Percentiles rank a stretch among this genome's conserved stretches.
Conservation (phyloP, 2,329 filamentous ascomycete genomes). For the Chrysosporium keratinophilum region DNA sequence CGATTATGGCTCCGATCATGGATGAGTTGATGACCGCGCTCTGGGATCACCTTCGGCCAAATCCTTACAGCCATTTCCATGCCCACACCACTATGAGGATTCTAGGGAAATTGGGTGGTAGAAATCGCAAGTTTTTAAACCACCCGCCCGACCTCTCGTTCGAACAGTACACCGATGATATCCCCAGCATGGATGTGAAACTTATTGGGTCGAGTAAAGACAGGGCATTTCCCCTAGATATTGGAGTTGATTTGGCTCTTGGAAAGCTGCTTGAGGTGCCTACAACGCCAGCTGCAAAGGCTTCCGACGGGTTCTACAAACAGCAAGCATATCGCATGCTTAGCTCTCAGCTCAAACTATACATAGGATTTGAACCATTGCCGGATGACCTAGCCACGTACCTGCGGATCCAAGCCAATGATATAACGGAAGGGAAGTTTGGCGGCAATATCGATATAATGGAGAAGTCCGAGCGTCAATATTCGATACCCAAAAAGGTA, state of each 20-base stretch:
- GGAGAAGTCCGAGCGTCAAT: slow-evolving; percentile 64
- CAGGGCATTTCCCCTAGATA: slow-evolving; percentile 71
- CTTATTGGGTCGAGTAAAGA: slow-evolving; percentile 84
- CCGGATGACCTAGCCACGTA: slow-evolving; percentile 81
- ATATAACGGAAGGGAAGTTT: slow-evolving; percentile 62
- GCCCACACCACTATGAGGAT: slow-evolving; percentile 97
- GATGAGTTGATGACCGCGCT: slow-evolving; percentile 96
- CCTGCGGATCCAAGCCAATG: slow-evolving; percentile 79
- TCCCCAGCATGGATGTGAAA: slow-evolving; percentile 75
- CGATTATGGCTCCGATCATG: slow-evolving; percentile 98
- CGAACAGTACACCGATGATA: slow-evolving; percentile 76
- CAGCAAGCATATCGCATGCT: slow-evolving; percentile 83
- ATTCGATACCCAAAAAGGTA: slow-evolving; percentile 77
- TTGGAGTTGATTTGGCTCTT: slow-evolving; percentile 82
- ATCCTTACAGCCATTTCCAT: slow-evolving; percentile 94
- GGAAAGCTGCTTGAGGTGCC: slow-evolving; percentile 74
- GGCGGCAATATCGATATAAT: slow-evolving; percentile 60
- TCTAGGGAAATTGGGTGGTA: slow-evolving; percentile 85
- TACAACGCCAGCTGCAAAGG: slow-evolving; percentile 49
- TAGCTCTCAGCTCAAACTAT: slow-evolving; percentile 77
- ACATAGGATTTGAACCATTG: slow-evolving; percentile 75
- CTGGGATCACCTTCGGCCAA: slow-evolving; percentile 87
- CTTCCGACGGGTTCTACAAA: slow-evolving; percentile 78
- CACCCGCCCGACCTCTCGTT: slow-evolving; percentile 76
- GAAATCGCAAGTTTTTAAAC: slow-evolving; percentile 91